phyloP scores from a whole-genome alignment of 2,329 filamentous ascomycete genomes.

The Talaromyces atroroseus region DNA sequence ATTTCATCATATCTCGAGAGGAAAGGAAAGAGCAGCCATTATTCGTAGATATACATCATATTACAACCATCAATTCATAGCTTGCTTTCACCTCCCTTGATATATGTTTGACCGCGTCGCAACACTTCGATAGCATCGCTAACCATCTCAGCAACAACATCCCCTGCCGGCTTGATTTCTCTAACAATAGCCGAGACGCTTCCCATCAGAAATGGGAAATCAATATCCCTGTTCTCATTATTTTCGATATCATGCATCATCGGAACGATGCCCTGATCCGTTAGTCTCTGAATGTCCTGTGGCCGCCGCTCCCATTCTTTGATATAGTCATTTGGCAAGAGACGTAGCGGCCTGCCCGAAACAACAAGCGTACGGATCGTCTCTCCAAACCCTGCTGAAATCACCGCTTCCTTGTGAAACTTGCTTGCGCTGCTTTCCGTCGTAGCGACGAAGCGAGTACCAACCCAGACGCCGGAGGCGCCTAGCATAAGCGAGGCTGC shows the following conservation, averaged over 20 bases:
- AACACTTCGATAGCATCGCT: slow-evolving; percentile 65
- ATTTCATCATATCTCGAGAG: not conserved
- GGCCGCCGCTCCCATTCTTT: slow-evolving; percentile 72
- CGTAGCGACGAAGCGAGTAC: slow-evolving; percentile 82
- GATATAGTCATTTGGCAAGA: slow-evolving; percentile 79
- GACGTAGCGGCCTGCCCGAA: slow-evolving; percentile 72
- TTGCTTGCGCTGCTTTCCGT: slow-evolving; percentile 74
- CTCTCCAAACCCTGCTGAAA: slow-evolving; percentile 70
- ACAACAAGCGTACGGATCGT: slow-evolving; percentile 79
- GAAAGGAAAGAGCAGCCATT: not conserved
- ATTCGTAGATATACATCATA: not conserved
- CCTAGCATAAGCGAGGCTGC: slow-evolving; percentile 83
- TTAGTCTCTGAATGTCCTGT: slow-evolving; percentile 68
- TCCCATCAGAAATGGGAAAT: slow-evolving; percentile 87
- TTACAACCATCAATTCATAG: slow-evolving; percentile 31
- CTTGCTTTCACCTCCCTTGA: slow-evolving; percentile 43
- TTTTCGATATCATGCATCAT: slow-evolving; percentile 77
- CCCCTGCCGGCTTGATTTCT: slow-evolving; percentile 71
- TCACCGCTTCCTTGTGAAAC: slow-evolving; percentile 78
- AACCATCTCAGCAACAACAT: slow-evolving; percentile 91
- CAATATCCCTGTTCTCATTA: slow-evolving; percentile 69
- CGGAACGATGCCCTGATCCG: slow-evolving; percentile 70
- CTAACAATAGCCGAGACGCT: slow-evolving; percentile 77
- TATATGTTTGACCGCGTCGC: slow-evolving; percentile 56
- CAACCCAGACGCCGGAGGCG: slow-evolving; percentile 86